phyloP scores from a whole-genome alignment of 441 rosid species.

The Arabidopsis hybrid region DNA sequence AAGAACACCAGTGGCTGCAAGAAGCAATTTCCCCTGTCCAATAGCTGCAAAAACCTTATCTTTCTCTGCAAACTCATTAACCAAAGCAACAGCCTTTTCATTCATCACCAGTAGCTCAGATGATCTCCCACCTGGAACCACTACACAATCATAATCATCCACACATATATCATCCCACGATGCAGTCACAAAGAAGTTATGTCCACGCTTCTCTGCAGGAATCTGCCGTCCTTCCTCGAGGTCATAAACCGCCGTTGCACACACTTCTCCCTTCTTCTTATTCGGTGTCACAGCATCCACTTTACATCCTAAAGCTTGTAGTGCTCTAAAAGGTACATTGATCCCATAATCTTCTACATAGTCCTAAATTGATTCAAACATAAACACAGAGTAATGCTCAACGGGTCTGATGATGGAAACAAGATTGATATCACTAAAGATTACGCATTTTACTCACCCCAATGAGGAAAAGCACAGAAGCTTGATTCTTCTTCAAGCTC shows the following conservation, averaged over 20 bases:
- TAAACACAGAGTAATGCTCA: neutral
- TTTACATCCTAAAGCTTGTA: constrained; percentile 57
- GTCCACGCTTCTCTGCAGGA: constrained; percentile 57
- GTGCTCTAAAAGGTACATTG: constrained; percentile 58
- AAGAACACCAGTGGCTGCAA: constrained; percentile 57
- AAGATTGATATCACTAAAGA: constrained; percentile 1
- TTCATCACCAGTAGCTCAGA: constrained; percentile 56
- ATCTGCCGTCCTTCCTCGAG: constrained; percentile 53
- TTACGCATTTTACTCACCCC: constrained; percentile 46
- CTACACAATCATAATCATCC: constrained; percentile 53
- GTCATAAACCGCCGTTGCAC: constrained; percentile 55
- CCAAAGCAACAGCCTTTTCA: constrained; percentile 51
- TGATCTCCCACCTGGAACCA: constrained; percentile 60
- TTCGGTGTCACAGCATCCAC: constrained; percentile 57
- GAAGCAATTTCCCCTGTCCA: constrained; percentile 59
- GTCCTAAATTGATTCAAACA: constrained; percentile 43
- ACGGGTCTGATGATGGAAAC: neutral
- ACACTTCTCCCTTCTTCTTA: constrained; percentile 55
- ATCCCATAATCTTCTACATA: constrained; percentile 61
- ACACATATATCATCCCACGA: constrained; percentile 51
- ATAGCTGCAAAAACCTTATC: constrained; percentile 55
- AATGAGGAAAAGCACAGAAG: constrained; percentile 52
- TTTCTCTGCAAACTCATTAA: constrained; percentile 50
- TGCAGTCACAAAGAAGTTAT: constrained; percentile 49
- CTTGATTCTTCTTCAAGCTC: constrained; percentile 19